phyloP scores from a whole-genome alignment of 176 grass and related monocot genomes.

The Raddia guianensis region DNA sequence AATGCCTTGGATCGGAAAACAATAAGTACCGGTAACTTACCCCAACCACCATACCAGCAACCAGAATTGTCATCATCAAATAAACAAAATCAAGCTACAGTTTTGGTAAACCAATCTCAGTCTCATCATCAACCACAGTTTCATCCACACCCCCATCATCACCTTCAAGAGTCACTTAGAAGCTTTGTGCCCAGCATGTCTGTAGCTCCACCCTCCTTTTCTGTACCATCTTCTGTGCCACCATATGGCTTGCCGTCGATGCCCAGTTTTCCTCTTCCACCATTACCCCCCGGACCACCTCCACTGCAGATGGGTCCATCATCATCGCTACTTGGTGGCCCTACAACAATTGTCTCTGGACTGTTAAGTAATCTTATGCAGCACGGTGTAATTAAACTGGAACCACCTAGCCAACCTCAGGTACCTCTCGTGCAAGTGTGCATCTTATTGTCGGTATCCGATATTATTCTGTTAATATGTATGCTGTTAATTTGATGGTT shows the following conservation, averaged over 20 bases:
- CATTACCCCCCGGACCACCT: conserved; percentile 60
- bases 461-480: conserved; percentile 33
- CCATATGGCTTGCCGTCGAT: conserved; percentile 37
- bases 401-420: conserved; percentile 54
- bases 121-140: conserved; percentile 37
- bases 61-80: conserved; percentile 47
- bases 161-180: conserved; percentile 43
- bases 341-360: conserved; percentile 64
- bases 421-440: conserved; percentile 52
- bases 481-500: conserved; percentile 28
- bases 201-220: conserved; percentile 43
- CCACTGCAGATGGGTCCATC: conserved; percentile 57
- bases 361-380: conserved; percentile 82
- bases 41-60: conserved; percentile 50
- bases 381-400: conserved; percentile 79
- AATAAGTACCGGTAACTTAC: conserved; percentile 36
- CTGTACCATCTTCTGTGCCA: conserved; percentile 39
- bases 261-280: conserved; percentile 51
- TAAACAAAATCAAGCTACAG: conserved; percentile 56
- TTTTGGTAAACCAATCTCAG: conserved; percentile 52
- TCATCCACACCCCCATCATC: conserved; percentile 41
- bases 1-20: conserved; percentile 48
- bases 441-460: conserved; percentile 26
- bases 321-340: conserved; percentile 52
- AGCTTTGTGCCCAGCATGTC: conserved; percentile 38